Conservation (phyloP, 495 filamentous ascomycete genomes). For the Talaromyces thailandensis region DNA sequence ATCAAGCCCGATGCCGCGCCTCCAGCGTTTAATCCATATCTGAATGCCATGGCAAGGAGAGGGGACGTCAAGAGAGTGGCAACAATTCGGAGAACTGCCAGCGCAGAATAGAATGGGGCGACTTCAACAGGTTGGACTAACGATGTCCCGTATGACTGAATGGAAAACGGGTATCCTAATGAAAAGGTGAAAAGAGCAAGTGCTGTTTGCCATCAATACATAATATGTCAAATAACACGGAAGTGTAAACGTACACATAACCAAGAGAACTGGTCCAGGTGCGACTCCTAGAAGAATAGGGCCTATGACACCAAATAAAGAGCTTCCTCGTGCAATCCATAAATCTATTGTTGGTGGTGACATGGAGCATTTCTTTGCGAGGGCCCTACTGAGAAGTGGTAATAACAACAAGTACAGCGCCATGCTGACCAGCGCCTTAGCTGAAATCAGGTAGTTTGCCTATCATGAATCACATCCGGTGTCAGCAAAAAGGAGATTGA, state of each 20-base stretch:
- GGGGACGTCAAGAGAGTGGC: not conserved
- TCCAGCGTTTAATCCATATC: not conserved
- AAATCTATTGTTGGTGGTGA: not conserved
- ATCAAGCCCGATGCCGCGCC: not conserved
- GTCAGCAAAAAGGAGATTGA: no score
- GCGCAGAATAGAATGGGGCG: not conserved
- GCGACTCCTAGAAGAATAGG: not conserved
- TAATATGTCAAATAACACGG: no score
- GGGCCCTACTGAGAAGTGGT: not conserved
- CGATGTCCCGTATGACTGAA: conserved; percentile 5
- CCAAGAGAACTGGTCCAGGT: not conserved
- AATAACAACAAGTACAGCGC: not conserved
- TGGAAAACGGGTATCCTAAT: not conserved
- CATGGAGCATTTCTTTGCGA: not conserved
- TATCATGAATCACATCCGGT: no score
- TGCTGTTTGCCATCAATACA: no score
- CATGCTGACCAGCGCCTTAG: not conserved
- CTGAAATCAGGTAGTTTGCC: conserved; percentile 4
- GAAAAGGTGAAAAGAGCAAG: conserved; percentile 2
- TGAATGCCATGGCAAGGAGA: not conserved
- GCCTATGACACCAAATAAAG: conserved; percentile 1
- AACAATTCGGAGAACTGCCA: not conserved
- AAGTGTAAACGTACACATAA: not conserved
- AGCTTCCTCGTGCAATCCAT: conserved; percentile 3
- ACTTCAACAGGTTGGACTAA: conserved; percentile 1